These are phyloP conservation scores for Fusarium udum DNA, from an alignment of 2,329 filamentous ascomycete genomes.

Conservation along the genomic window DNA sequence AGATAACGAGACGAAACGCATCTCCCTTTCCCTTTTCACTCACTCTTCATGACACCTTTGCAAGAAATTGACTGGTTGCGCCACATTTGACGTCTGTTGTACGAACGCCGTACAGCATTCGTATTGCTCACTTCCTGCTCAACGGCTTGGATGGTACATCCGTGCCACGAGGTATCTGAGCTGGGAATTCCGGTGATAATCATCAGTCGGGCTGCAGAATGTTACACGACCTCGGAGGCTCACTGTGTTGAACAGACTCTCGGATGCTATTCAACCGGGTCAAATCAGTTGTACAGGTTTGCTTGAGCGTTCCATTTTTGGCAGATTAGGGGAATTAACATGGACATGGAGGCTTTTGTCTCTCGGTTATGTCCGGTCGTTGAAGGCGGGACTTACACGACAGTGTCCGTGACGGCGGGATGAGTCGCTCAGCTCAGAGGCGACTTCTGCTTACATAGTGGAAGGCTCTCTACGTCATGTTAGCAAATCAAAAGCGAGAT, in stretches of 20 bases:
- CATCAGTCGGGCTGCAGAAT: neutral
- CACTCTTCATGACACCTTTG: neutral
- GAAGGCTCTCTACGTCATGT: conserved; percentile 27
- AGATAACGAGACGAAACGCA: conserved; percentile 32
- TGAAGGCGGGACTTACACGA: conserved; percentile 24
- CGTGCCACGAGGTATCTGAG: conserved; percentile 7
- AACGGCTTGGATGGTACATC: conserved; percentile 5
- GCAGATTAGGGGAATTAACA: conserved; percentile 19
- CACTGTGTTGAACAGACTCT: neutral
- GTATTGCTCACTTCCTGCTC: conserved; percentile 25
- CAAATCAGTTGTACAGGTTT: conserved; percentile 8
- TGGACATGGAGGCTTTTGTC: conserved; percentile 11
- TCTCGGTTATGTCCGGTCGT: conserved; percentile 32
- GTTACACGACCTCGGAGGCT: conserved; percentile 6
- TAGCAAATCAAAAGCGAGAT: conserved; percentile 6
- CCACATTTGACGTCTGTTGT: conserved; percentile 39
- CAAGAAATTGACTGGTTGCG: conserved; percentile 1
- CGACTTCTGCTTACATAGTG: conserved; percentile 17
- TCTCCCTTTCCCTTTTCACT: conserved; percentile 17
- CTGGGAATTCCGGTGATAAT: neutral
- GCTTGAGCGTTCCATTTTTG: conserved; percentile 17
- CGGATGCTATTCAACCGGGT: conserved; percentile 4
- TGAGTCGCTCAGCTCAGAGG: neutral
- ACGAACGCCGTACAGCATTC: conserved; percentile 31
- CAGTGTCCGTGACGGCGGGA: conserved; percentile 11